phyloP scores from a whole-genome alignment of 176 grass and related monocot species.

The Musa itinerans region DNA sequence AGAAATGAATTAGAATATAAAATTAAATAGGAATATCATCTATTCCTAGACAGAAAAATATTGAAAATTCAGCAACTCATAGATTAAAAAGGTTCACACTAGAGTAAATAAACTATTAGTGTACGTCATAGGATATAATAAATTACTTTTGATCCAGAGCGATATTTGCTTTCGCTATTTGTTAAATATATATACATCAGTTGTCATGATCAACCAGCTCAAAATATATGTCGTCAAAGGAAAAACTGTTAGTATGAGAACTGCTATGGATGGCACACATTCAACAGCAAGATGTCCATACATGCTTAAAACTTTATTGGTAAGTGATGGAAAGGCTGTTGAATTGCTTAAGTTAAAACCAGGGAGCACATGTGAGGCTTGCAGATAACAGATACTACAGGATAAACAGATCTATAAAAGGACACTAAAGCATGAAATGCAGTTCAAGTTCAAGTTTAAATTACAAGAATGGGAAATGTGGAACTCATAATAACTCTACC shows the following conservation, averaged over 20 bases:
- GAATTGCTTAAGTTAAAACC: background rate
- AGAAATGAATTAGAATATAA: background rate
- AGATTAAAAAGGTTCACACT: background rate
- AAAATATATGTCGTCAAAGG: background rate
- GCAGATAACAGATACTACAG: background rate
- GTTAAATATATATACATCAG: background rate
- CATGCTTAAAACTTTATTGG: background rate
- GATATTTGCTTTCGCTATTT: background rate
- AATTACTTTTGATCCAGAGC: background rate
- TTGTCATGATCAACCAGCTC: background rate
- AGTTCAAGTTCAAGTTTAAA: no score
- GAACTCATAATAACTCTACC: no score
- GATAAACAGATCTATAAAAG: background rate
- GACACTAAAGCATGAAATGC: no score
- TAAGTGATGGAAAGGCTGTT: background rate
- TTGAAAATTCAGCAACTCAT: background rate
- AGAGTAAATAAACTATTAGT: background rate
- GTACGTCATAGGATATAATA: background rate
- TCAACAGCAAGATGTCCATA: no score
- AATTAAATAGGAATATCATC: background rate
- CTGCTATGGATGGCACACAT: background rate
- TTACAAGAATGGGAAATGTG: no score
- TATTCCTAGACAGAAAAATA: background rate
- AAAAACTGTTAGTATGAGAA: background rate
- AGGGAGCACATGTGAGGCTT: background rate